Evolutionary conservation across 352 stramenopile genomes (phyloP), one percentile per base, ranked within the genome.

Genomic region (Globisporangium ultimum): DNA sequence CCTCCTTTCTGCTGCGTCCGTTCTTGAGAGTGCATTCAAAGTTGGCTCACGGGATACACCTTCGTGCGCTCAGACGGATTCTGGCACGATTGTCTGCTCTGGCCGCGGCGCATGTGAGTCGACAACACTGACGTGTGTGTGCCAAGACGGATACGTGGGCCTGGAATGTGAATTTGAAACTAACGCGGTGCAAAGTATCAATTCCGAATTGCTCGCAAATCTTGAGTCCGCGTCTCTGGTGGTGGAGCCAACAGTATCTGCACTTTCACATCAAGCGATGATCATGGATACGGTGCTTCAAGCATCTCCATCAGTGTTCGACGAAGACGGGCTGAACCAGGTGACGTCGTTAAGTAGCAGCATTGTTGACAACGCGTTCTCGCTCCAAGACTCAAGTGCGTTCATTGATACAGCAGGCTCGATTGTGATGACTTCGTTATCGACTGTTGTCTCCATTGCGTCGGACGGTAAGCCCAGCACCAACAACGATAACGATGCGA

Each of bases 251-350:
- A 84, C 70, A 14, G 67, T 55, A 1, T 74, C 68, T 1, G 67
- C 67, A 2, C 76, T 93, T 14, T 72, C 68, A 2, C 84, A 88
- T 41, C 77, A 86, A 54, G 76, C 72, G 5, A 60, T 69, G 8
- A 74, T 88, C 11, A 50, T 86, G 11, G 56, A 70, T 2, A 84
- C 71, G 1, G 60, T 90, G 7, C 60, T 84, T 18, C 61, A 76
- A 36, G 68, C 69, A 1, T 67, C 78, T 0, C 57, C 74, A 1
- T 59, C 65, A 5, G 67, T 72, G 24, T 67, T 91, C 22, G 60
- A 68, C n/a, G 36, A 48, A 22, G 56, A 61, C 0, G 67, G 72
- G 0, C 48, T 90, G 0, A 62, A 22, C 0, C 50, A 76, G n/a
- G 60, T 88, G 3, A 74, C 80, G 1, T 24, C 63, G 13, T 49